A percentile compares a stretch with the other conserved stretches of the same genome.
Evolutionary conservation across 495 filamentous ascomycete species (phyloP).

Genomic region (Chaetomidium leptoderma): DNA sequence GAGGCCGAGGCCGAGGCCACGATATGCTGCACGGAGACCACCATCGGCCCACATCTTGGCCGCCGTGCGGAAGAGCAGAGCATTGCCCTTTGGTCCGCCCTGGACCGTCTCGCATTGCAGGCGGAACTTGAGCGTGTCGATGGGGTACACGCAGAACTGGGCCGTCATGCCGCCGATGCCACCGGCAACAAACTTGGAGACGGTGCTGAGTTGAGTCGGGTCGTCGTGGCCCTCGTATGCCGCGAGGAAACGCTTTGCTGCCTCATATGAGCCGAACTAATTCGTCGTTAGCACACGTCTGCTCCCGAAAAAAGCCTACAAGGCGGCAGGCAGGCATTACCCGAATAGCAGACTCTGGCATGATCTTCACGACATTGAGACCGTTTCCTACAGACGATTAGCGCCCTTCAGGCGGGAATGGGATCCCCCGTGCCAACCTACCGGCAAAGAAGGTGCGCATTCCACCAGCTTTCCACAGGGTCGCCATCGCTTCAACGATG

Average conservation of each 20-base stretch:
- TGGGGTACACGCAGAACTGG: conserved; percentile 92
- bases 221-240: conserved; percentile 85
- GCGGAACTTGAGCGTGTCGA: conserved; percentile 94
- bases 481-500: conserved; percentile 64
- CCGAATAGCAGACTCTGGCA: conserved; percentile 94
- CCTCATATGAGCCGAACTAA: conserved; percentile 91
- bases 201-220: conserved; percentile 66
- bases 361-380: conserved; percentile 93
- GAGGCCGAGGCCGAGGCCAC: conserved; percentile 86
- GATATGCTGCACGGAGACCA: conserved; percentile 76
- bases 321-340: conserved; percentile 32
- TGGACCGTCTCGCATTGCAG: conserved; percentile 92
- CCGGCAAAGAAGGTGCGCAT: conserved; percentile 91
- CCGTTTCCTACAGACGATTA: conserved; percentile 69
- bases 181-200: conserved; percentile 86
- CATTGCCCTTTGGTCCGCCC: conserved; percentile 79
- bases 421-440: conserved; percentile 39
- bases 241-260: conserved; percentile 81
- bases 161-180: conserved; percentile 90
- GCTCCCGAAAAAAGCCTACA: not conserved
- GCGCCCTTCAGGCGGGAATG: not conserved
- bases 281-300: conserved; percentile 19
- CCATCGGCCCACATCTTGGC: conserved; percentile 76
- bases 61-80: conserved; percentile 74
- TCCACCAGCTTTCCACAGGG: conserved; percentile 83